phyloP scores from a whole-genome alignment of 345 rosid species.

The Eucalyptus cloeziana region DNA sequence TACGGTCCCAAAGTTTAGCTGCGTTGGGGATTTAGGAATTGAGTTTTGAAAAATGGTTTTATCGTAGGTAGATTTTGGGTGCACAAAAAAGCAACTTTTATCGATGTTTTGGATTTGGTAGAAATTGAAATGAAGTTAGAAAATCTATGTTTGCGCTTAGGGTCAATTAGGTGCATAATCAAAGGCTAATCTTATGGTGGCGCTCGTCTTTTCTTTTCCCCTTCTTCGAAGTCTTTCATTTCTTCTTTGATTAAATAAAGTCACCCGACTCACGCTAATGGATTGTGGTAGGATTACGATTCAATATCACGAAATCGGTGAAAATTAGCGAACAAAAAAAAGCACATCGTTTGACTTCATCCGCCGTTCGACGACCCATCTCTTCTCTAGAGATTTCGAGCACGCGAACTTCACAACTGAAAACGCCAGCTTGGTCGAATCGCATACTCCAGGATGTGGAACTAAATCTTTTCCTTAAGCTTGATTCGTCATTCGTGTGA shows the following conservation, averaged over 20 bases:
- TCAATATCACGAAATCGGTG: neutral
- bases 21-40: neutral
- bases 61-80: neutral
- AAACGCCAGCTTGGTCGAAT: neutral
- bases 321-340: neutral
- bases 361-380: neutral
- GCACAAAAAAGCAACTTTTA: neutral
- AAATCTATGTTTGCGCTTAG: neutral
- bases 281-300: neutral
- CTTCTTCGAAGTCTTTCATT: neutral
- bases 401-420: neutral
- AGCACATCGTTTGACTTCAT: neutral
- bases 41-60: neutral
- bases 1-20: neutral
- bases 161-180: neutral
- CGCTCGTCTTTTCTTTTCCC: neutral
- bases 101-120: neutral
- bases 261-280: neutral
- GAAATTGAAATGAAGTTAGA: neutral
- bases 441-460: neutral
- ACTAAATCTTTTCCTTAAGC: neutral
- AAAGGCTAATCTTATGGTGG: neutral
- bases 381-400: neutral
- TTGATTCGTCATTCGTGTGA: neutral
- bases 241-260: neutral